Conservation (phyloP, 1,139 yeast species). For the Yamadazyma diospyri region DNA sequence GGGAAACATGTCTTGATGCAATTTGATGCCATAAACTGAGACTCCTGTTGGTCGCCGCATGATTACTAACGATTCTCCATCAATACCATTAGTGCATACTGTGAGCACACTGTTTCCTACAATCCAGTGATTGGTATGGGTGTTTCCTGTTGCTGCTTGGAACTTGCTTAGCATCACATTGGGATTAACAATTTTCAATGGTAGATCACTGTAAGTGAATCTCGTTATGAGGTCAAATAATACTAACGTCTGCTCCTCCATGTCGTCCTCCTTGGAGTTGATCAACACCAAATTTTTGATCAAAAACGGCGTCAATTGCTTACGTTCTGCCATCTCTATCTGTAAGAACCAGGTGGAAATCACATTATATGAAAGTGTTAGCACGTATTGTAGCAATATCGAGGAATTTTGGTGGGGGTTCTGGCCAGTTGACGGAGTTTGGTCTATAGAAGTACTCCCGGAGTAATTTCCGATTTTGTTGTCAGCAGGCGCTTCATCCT, state of each 20-base stretch:
- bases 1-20: conserved; percentile 29
- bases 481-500: neutral
- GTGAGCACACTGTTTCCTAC: conserved; percentile 57
- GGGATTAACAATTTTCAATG: conserved; percentile 41
- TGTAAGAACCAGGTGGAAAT: conserved; percentile 73
- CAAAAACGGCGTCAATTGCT: conserved; percentile 58
- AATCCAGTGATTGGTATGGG: conserved; percentile 52
- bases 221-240: conserved; percentile 65
- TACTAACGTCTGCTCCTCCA: conserved; percentile 56
- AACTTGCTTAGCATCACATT: conserved; percentile 15
- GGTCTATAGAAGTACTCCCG: conserved; percentile 21
- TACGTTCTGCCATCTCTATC: conserved; percentile 56
- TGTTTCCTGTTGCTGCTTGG: conserved; percentile 17
- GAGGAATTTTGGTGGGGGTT: conserved; percentile 40
- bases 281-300: conserved; percentile 54
- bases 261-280: conserved; percentile 20
- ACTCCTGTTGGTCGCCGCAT: conserved; percentile 70
- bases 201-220: conserved; percentile 65
- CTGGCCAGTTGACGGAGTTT: conserved; percentile 44
- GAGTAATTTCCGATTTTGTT: conserved; percentile 7
- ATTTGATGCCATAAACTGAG: conserved; percentile 41
- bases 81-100: conserved; percentile 48
- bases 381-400: conserved; percentile 55
- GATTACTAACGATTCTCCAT: conserved; percentile 53
- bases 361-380: conserved; percentile 63